A percentile compares a stretch with the other conserved stretches of the same genome.
Evolutionary conservation across 2,329 filamentous ascomycete species (phyloP).

Genomic region (Rhexocercosporidium sp.): DNA sequence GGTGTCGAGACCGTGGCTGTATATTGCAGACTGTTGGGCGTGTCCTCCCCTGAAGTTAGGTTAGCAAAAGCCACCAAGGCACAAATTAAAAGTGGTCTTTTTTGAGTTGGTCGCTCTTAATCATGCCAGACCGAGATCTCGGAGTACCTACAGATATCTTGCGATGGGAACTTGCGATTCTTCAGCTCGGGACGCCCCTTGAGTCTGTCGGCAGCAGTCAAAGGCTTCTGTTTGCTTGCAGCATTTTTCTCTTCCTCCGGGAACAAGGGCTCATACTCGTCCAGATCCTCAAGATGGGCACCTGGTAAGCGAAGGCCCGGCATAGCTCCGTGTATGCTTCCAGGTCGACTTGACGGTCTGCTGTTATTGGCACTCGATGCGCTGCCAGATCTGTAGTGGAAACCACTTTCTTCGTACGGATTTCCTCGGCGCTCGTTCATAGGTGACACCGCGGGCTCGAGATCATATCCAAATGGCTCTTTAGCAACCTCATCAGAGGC

Average conservation of each 20-base stretch:
- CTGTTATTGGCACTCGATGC: constrained; percentile 51
- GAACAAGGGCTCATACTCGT: constrained; percentile 95
- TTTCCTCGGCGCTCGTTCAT: constrained; percentile 67
- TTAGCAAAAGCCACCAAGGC: background rate
- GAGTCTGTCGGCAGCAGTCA: constrained; percentile 59
- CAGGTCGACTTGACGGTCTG: constrained; percentile 64
- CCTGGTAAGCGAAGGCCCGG: constrained; percentile 53
- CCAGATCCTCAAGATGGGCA: constrained; percentile 83
- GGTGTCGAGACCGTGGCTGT: constrained; percentile 85
- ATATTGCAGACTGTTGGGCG: constrained; percentile 81
- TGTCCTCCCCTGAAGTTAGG: constrained; percentile 69
- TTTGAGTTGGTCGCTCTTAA: background rate
- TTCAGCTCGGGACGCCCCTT: constrained; percentile 59
- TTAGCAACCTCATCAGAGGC: constrained; percentile 87
- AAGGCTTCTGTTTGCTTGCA: constrained; percentile 50
- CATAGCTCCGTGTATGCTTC: constrained; percentile 64
- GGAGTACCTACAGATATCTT: constrained; percentile 72
- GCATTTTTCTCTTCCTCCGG: constrained; percentile 71
- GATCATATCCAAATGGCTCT: constrained; percentile 67
- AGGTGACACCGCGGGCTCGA: constrained; percentile 84
- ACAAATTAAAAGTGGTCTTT: background rate
- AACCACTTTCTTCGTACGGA: constrained; percentile 59
- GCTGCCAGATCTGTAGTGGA: constrained; percentile 53
- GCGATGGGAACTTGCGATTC: constrained; percentile 82
- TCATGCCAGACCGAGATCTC: background rate